These are phyloP conservation scores for Blastomyces emzantsi DNA, from an alignment of 2,329 filamentous ascomycete genomes.

Conservation along the genomic window DNA sequence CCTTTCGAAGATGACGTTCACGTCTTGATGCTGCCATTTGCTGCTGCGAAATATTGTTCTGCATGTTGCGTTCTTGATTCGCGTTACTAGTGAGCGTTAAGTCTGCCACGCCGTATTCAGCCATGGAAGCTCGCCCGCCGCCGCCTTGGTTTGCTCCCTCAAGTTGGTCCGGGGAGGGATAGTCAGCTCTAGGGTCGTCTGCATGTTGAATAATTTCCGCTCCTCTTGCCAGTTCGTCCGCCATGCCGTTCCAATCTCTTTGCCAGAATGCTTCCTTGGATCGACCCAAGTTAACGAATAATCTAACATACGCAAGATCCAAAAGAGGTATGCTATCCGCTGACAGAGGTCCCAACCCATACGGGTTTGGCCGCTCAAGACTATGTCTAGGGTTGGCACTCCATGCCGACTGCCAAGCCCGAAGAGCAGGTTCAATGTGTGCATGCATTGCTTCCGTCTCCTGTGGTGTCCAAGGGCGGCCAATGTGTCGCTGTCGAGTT, in stretches of 20 bases:
- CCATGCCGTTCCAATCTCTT: constrained; percentile 85
- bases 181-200: constrained; percentile 22
- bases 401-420: constrained; percentile 93
- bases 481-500: constrained; percentile 80
- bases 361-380: constrained; percentile 75
- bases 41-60: constrained; percentile 25
- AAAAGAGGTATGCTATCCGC: constrained; percentile 85
- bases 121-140: constrained; percentile 28
- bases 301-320: constrained; percentile 81
- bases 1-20: constrained; percentile 81
- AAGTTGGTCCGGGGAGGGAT: constrained; percentile 24
- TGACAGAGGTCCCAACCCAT: constrained; percentile 69
- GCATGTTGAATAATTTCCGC: constrained; percentile 66
- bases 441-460: constrained; percentile 95
- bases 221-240: constrained; percentile 72
- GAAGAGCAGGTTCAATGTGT: constrained; percentile 85
- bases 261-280: constrained; percentile 94
- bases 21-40: constrained; percentile 50
- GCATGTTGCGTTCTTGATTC: constrained; percentile 28
- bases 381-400: constrained; percentile 76
- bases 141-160: constrained; percentile 17
- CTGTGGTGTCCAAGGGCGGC: constrained; percentile 78
- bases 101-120: constrained; percentile 30
- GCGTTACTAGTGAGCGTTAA: constrained; percentile 30
- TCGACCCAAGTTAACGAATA: constrained; percentile 87